A percentile compares a stretch with the other conserved stretches of the same genome.
Evolutionary conservation across 164 flowering plant species (phyloP).

Genomic region (Amborella trichopoda): DNA sequence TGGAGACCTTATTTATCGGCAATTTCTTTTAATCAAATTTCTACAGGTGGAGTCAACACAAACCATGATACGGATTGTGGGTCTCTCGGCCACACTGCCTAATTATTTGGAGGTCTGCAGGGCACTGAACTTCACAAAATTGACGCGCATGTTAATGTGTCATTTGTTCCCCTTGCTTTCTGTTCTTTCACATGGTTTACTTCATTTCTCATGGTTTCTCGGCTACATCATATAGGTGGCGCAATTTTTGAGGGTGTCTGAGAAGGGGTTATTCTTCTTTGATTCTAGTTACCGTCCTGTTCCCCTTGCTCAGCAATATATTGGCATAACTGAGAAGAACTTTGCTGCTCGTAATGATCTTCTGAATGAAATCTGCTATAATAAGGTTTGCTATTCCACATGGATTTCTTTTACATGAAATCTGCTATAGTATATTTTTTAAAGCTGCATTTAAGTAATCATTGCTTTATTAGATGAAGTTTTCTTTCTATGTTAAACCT

Average conservation of each 20-base stretch:
- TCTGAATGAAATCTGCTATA: conserved; percentile 77
- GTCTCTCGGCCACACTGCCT: conserved; percentile 96
- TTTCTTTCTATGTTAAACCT: not conserved
- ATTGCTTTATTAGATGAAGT: not conserved
- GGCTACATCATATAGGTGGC: conserved; percentile 49
- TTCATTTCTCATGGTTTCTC: not conserved
- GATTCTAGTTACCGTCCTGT: conserved; percentile 99
- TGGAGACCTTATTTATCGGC: too few species aligned
- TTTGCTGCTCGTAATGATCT: conserved; percentile 67
- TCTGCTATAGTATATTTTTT: too few species aligned
- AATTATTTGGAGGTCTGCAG: conserved; percentile 78
- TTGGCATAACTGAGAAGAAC: conserved; percentile 88
- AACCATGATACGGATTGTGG: conserved; percentile 94
- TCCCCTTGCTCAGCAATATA: conserved; percentile 96
- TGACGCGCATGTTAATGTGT: too few species aligned
- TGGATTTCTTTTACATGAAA: conserved; percentile 2
- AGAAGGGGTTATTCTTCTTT: conserved; percentile 83
- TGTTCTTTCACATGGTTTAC: too few species aligned
- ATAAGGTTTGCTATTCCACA: conserved; percentile 41
- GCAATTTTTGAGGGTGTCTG: conserved; percentile 91
- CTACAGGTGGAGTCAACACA: conserved; percentile 99
- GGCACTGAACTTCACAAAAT: not conserved
- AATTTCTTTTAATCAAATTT: too few species aligned
- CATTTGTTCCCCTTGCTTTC: too few species aligned
- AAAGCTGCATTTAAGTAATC: too few species aligned